Base-by-base conservation (phyloP, 2,329 filamentous ascomycete species). In the Fusarium graminum region DNA sequence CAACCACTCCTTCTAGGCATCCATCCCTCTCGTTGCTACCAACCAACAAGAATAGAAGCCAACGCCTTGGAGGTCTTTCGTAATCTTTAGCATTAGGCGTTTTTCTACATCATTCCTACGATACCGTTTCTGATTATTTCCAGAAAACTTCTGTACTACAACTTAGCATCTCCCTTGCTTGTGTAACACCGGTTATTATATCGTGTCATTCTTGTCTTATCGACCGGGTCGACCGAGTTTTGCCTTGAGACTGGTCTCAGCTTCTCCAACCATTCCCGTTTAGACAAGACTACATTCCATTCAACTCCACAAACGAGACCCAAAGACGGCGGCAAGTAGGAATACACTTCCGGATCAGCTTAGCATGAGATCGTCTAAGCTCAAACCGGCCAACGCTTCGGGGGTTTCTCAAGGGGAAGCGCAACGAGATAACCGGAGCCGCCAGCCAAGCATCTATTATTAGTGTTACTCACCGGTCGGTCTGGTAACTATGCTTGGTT, bases 201-300 rank as follows among this genome's bases (percentile, higher is more conserved):
- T n/a, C 22, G 6, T 22, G 22, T n/a, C 32, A 8, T 16, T 16
- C 34, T 36, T 36, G 14, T 36, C 16, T 17, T 3, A 19, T 36
- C 41, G 25, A 46, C 58, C 38, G 14, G 39, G 28, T 50, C 22
- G 25, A 38, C 39, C 32, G 28, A 40, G 40, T 57, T 46, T 13
- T 62, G 42, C 32, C 32, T 43, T 44, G 17, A 36, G 40, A 49
- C 22, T 22, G 22, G 22, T 22, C 22, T 22, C 22, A 22, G 22
- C 22, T 22, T 22, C 22, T 22, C 22, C 22, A 22, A 22, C 22
- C 28, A 29, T 54, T 42, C 59, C 59, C 32, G 39, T 61, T 62
- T 30, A 41, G 42, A 55, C 36, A 42, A 7, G 42, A 28, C 36
- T 28, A 19, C 22, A 41, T 28, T 9, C 39, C 22, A 14, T 28